A percentile compares a stretch with the other conserved stretches of the same genome.
Evolutionary conservation across 1,284 basidiomycete species (phyloP).

Genomic region (Xanthoconium separans): DNA sequence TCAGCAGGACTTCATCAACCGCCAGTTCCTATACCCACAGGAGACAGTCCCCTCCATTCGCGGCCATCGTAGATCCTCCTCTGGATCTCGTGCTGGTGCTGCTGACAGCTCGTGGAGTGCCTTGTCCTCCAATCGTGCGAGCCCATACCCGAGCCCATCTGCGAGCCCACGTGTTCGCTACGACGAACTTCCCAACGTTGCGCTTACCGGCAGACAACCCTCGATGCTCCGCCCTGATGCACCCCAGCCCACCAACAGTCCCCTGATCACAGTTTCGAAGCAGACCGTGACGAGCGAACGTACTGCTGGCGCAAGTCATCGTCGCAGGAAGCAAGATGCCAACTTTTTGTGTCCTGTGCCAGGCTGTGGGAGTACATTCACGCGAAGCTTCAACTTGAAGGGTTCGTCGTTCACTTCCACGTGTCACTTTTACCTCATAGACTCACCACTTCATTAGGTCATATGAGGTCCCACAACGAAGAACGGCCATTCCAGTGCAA

Average conservation of each 20-base stretch:
- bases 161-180: constrained; percentile 34
- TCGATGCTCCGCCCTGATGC: constrained; percentile 28
- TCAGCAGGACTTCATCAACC: constrained; percentile 46
- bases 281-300: constrained; percentile 58
- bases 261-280: constrained; percentile 22
- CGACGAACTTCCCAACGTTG: constrained; percentile 33
- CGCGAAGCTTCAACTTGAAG: constrained; percentile 78
- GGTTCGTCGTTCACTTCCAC: constrained; percentile 42
- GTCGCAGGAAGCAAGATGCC: constrained; percentile 70
- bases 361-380: constrained; percentile 82
- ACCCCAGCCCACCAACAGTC: constrained; percentile 2
- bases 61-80: constrained; percentile 59
- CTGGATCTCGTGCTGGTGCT: constrained; percentile 45
- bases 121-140: constrained; percentile 32
- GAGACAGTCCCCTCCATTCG: constrained; percentile 41
- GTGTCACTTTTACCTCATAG: constrained; percentile 15
- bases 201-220: constrained; percentile 23
- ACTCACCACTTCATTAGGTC: constrained; percentile 44
- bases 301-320: constrained; percentile 70
- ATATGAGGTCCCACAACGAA: constrained; percentile 80
- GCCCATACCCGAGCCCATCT: constrained; percentile 36
- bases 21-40: constrained; percentile 45
- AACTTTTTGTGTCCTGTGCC: constrained; percentile 73
- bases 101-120: constrained; percentile 34
- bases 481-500: constrained; percentile 83